Evolutionary conservation across 2,329 filamentous ascomycete species (phyloP), one percentile per base, ranked within the genome.

Genomic region (Diatrype stigma): DNA sequence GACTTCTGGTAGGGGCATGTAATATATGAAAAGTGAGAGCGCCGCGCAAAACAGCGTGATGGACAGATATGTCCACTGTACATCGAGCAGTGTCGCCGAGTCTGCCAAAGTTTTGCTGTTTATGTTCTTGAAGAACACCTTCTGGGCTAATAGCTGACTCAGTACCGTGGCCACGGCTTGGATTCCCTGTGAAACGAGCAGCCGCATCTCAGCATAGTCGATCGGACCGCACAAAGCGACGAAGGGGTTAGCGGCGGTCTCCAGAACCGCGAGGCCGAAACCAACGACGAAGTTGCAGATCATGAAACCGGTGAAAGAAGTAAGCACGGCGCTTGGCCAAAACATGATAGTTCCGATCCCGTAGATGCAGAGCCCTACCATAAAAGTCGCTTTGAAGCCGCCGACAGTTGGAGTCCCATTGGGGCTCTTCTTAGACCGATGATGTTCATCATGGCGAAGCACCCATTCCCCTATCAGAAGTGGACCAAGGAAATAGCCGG

Each of bases 1-100:
- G 8, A 83, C 77, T 56, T 85, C 84, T 0, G 83, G 82, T 2
- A 86, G 70, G 0, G 83, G 83, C 74, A 85, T 82, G 60, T 86
- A 87, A 63, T 81, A 86, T 64, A 87, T 85, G 63, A 86, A 81
- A 3, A 86, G 71, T 0, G 84, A 87, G 2, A 95, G 75, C 3
- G 81, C 73, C 48, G 86, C 87, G 51, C 87, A 89, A 50, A 91
- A 85, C 22, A 87, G 74, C 0, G 88, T 89, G 54, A 93, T 86
- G 50, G 85, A 86, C n/a, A 94, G 78, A 60, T 94, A 94, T 0
- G 89, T 88, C 86, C 87, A 95, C 67, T 94, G 90, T 2, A 93
- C 87, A 54, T 87, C 84, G 55, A 88, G 79, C 3, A 94, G 76
- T 1, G 79, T 80, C 28, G 75, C 67, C 2, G 75, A 63, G n/a